Conservation (phyloP, 139 green algal species). For the Coccomyxa sp. region DNA sequence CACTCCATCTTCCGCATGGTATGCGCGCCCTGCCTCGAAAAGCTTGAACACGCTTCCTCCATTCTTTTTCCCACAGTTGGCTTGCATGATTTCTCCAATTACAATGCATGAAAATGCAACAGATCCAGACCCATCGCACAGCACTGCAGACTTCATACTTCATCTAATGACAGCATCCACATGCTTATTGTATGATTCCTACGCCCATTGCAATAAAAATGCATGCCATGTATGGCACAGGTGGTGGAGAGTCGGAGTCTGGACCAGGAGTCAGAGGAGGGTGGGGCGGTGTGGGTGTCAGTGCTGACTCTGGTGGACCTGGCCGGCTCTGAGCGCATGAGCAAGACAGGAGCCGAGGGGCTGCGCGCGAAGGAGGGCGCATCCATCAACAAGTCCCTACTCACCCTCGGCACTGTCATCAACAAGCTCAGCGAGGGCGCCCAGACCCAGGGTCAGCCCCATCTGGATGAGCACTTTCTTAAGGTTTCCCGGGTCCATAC, state of each 20-base stretch:
- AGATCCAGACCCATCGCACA: neutral
- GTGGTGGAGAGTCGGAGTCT: slow-evolving; percentile 68
- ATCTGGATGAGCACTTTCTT: neutral
- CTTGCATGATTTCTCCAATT: neutral
- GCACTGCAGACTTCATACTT: too few relatives aligned
- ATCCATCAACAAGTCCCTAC: slow-evolving; percentile 90
- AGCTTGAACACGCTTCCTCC: neutral
- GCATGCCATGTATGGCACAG: slow-evolving; percentile 22
- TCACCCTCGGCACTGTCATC: slow-evolving; percentile 91
- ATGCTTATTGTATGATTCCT: neutral
- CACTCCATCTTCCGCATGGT: slow-evolving; percentile 98
- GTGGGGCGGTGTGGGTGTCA: slow-evolving; percentile 69
- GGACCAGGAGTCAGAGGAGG: slow-evolving; percentile 39
- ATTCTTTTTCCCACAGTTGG: neutral
- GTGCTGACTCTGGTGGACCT: slow-evolving; percentile 89
- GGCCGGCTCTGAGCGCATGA: slow-evolving; percentile 82
- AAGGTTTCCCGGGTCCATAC: neutral
- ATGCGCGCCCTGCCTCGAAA: neutral
- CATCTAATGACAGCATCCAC: neutral
- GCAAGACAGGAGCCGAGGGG: slow-evolving; percentile 93
- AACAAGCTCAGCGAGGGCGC: slow-evolving; percentile 89
- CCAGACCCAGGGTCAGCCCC: slow-evolving; percentile 24
- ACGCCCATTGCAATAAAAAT: too few relatives aligned
- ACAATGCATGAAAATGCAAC: neutral
- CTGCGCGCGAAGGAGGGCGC: slow-evolving; percentile 89